Evolutionary conservation across 2,329 filamentous ascomycete species (phyloP).

Genomic region (Alternaria ventricosa): DNA sequence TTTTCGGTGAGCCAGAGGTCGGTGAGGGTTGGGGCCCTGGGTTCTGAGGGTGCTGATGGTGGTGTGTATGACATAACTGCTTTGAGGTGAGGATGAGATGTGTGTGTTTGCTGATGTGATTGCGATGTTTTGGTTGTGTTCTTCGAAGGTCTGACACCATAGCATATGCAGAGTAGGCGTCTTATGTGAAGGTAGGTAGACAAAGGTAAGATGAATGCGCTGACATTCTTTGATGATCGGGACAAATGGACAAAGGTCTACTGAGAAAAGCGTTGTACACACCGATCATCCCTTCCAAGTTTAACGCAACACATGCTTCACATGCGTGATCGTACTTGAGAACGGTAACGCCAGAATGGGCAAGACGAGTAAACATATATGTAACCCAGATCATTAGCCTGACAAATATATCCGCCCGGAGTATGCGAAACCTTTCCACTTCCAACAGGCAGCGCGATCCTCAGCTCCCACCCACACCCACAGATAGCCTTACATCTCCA

Average conservation of each 20-base stretch:
- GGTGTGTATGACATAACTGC: neutral
- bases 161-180: neutral
- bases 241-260: neutral
- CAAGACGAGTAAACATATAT: neutral
- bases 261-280: neutral
- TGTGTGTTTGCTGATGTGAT: neutral
- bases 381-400: neutral
- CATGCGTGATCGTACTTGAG: neutral
- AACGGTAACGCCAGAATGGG: neutral
- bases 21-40: neutral
- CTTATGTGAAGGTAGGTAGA: neutral
- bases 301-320: neutral
- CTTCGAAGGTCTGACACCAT: neutral
- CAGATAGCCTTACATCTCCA: neutral
- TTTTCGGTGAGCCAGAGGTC: neutral
- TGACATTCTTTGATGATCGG: neutral
- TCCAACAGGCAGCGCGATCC: neutral
- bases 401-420: neutral
- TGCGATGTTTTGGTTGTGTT: neutral
- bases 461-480: neutral
- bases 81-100: neutral
- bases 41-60: neutral
- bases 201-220: neutral
- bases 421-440: neutral
- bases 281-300: neutral